Evolutionary conservation across 2,329 filamentous ascomycete genomes (phyloP).

Genomic region (Verticillium tricorpus): DNA sequence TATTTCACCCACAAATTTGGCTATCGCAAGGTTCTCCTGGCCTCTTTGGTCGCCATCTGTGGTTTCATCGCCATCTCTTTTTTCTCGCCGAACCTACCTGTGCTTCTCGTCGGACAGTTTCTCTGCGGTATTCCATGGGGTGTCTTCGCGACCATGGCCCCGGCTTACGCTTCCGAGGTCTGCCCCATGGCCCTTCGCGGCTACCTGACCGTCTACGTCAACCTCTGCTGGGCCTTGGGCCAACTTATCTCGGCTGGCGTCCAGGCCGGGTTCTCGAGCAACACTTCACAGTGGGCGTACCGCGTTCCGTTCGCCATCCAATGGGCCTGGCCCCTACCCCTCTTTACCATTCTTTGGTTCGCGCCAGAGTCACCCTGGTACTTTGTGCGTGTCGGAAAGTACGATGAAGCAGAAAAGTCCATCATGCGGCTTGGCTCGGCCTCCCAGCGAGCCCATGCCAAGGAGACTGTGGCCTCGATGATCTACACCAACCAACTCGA

Average conservation of each 20-base stretch:
- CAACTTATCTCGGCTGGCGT: conserved; percentile 38
- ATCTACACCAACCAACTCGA: conserved; percentile 15
- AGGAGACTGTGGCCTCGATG: conserved; percentile 14
- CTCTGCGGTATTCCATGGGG: conserved; percentile 43
- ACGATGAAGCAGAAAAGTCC: conserved; percentile 1
- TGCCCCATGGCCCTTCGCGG: conserved; percentile 32
- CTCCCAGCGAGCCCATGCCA: background rate
- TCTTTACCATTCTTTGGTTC: conserved; percentile 6
- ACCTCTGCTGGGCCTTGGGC: conserved; percentile 42
- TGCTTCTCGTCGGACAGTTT: conserved; percentile 37
- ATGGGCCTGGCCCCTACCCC: conserved; percentile 16
- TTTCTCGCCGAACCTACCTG: conserved; percentile 32
- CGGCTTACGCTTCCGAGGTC: conserved; percentile 42
- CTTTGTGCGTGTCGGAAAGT: conserved; percentile 3
- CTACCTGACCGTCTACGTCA: conserved; percentile 40
- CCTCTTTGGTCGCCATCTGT: conserved; percentile 29
- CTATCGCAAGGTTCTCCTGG: conserved; percentile 38
- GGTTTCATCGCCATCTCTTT: conserved; percentile 42
- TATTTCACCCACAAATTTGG: conserved; percentile 37
- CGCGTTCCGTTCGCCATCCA: conserved; percentile 20
- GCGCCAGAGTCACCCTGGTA: conserved; percentile 6
- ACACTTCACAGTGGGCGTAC: conserved; percentile 17
- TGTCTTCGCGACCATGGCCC: conserved; percentile 37
- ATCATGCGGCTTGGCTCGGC: conserved; percentile 1
- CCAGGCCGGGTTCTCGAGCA: conserved; percentile 18